Percentiles rank a stretch among this genome's conserved stretches.
Conservation (phyloP, 306 rosid genomes). For the Cicer pinnatifidum region DNA sequence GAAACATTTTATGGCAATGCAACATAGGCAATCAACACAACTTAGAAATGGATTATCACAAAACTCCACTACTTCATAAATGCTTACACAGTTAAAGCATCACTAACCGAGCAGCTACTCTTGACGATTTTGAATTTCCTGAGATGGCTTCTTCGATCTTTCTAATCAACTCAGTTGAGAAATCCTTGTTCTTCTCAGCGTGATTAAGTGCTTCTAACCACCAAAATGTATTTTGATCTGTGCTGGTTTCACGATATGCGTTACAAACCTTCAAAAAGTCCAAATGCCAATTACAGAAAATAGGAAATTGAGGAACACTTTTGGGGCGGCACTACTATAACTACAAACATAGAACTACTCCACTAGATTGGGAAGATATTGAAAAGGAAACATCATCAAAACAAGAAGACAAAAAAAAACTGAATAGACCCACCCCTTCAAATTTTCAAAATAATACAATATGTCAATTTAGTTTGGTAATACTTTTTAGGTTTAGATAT, state of each 20-base stretch:
- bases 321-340: neutral
- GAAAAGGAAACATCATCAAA: slow-evolving; percentile 30
- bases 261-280: slow-evolving; percentile 62
- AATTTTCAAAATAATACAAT: slow-evolving; percentile 31
- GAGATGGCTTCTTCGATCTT: slow-evolving; percentile 88
- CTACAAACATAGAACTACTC: neutral
- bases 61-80: slow-evolving; percentile 31
- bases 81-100: slow-evolving; percentile 29
- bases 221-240: slow-evolving; percentile 62
- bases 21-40: slow-evolving; percentile 31
- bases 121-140: slow-evolving; percentile 67
- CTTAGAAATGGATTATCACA: slow-evolving; percentile 14
- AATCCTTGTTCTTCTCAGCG: slow-evolving; percentile 80
- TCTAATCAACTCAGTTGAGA: slow-evolving; percentile 67
- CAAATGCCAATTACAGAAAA: slow-evolving; percentile 29
- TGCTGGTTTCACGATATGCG: slow-evolving; percentile 49
- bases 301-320: neutral
- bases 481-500: neutral
- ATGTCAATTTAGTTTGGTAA: slow-evolving; percentile 3
- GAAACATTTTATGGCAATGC: slow-evolving; percentile 18
- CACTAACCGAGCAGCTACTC: slow-evolving; percentile 71
- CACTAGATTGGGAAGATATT: neutral
- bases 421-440: slow-evolving; percentile 4
- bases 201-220: slow-evolving; percentile 88
- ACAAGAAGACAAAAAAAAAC: slow-evolving; percentile 11